Evolutionary conservation across 2,329 filamentous ascomycete species (phyloP), one percentile per base, ranked within the genome.

Genomic region (Diaporthe citrichinensis): DNA sequence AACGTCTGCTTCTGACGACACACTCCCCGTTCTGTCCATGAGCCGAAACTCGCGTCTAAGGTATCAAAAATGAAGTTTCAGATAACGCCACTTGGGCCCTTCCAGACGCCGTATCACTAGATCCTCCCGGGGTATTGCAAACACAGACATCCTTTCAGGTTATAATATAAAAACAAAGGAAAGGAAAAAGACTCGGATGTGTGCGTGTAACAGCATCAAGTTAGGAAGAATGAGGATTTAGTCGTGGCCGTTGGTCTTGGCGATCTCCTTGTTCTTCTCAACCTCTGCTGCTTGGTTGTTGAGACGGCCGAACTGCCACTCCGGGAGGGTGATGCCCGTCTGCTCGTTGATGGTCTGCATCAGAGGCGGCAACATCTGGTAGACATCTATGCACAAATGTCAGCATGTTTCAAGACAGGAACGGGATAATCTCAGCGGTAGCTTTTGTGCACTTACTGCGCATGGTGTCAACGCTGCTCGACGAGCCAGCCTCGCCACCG

Each of bases 341-440:
- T 98, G 95, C 76, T 97, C 95, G 79, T 97, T 93, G 80, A 98
- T 96, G 0, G 95, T 97, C 14, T 90, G 92, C 86, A 97, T 92
- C 28, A 97, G 88, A 7, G 95, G 95, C 49, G 95, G 95, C 77
- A 97, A 86, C 82, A 92, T 94, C 87, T 97, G 95, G 86, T 97
- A 96, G 51, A 97, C 89, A 79, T 96, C 74, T 76, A 20, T n/a
- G 10, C 0, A 23, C 12, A 1, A n/a, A 20, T 9, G 57, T 76
- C 39, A 76, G 72, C 20, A 25, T n/a, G n/a, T n/a, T n/a, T n/a
- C n/a, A n/a, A n/a, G n/a, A n/a, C n/a, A n/a, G n/a, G n/a, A n/a
- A n/a, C n/a, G n/a, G n/a, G n/a, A n/a, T n/a, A n/a, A n/a, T n/a
- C n/a, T n/a, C n/a, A n/a, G n/a, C n/a, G n/a, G n/a, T n/a, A n/a